phyloP scores from a whole-genome alignment of 2,329 filamentous ascomycete species.

The Stagonosporopsis rhizophila region DNA sequence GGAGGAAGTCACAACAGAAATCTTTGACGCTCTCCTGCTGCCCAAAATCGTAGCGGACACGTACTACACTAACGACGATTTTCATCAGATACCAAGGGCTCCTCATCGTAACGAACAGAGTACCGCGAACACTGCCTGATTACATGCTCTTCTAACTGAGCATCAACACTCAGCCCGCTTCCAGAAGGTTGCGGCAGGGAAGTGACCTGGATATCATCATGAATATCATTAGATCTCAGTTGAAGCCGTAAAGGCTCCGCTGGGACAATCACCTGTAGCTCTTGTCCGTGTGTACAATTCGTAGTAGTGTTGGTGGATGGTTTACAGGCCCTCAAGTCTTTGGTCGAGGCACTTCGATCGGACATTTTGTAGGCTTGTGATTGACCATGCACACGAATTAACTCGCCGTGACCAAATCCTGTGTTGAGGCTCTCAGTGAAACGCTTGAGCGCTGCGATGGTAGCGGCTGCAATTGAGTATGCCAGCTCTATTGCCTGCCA shows the following conservation, averaged over 20 bases:
- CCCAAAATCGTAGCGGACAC: not conserved
- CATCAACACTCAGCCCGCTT: not conserved
- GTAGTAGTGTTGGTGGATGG: not conserved
- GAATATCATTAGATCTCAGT: not conserved
- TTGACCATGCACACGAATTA: conserved; percentile 16
- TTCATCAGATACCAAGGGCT: not conserved
- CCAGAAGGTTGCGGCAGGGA: not conserved
- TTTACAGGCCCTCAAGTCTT: not conserved
- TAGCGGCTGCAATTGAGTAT: conserved; percentile 19
- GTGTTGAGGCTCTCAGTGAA: conserved; percentile 24
- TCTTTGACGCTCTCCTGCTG: not conserved
- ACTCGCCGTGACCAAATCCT: conserved; percentile 23
- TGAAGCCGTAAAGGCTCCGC: not conserved
- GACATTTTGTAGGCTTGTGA: conserved; percentile 19
- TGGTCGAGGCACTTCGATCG: conserved; percentile 6
- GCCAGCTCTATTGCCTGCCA: conserved; percentile 23
- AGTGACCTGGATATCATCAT: not conserved
- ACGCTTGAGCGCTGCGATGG: conserved; percentile 19
- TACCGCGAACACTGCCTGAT: not conserved
- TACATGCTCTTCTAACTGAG: not conserved
- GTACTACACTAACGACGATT: not conserved
- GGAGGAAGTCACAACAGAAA: no score
- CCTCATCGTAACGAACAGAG: not conserved
- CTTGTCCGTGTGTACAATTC: not conserved
- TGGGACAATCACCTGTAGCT: no score